Evolutionary conservation across 768 basidiomycete genomes (phyloP).

Genomic region (Xerocomus spinulosus): DNA sequence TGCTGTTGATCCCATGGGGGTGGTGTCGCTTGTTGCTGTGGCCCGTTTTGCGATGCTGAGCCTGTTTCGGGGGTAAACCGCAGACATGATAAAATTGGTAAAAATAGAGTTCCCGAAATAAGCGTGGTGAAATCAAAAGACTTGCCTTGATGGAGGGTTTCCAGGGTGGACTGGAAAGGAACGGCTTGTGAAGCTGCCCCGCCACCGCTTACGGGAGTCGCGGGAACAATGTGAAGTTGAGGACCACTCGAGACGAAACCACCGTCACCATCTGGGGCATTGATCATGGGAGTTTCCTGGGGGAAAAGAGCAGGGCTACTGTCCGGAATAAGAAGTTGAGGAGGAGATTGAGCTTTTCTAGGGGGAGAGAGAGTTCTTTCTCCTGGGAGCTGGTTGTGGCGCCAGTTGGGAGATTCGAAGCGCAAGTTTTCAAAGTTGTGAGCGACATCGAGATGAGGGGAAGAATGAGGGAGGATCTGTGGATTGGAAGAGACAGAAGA

Average conservation of each 20-base stretch:
- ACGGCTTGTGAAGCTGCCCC: constrained; percentile 42
- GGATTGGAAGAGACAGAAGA: constrained; percentile 65
- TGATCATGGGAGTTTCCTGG: constrained; percentile 48
- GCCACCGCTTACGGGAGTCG: constrained; percentile 71
- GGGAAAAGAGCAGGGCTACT: constrained; percentile 40
- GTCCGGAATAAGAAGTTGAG: constrained; percentile 55
- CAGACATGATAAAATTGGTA: constrained; percentile 24
- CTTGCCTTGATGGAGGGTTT: constrained; percentile 53
- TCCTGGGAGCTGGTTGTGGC: constrained; percentile 41
- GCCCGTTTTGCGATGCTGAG: constrained; percentile 26
- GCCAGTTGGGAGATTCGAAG: constrained; percentile 64
- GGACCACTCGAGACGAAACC: constrained; percentile 47
- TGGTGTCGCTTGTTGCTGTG: constrained; percentile 33
- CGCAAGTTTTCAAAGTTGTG: constrained; percentile 56
- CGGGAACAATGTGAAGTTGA: constrained; percentile 74
- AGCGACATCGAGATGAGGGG: constrained; percentile 55
- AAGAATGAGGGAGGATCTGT: constrained; percentile 38
- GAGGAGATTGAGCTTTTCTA: constrained; percentile 63
- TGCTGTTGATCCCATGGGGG: constrained; percentile 35
- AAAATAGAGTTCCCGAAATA: constrained; percentile 31
- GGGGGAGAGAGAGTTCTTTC: constrained; percentile 36
- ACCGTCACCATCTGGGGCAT: constrained; percentile 57
- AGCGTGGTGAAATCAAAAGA: constrained; percentile 29
- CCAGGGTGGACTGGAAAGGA: constrained; percentile 49
- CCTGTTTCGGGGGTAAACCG: constrained; percentile 30